Evolutionary conservation across 176 grass and related monocot species (phyloP).

Genomic region (Oryza meyeriana): DNA sequence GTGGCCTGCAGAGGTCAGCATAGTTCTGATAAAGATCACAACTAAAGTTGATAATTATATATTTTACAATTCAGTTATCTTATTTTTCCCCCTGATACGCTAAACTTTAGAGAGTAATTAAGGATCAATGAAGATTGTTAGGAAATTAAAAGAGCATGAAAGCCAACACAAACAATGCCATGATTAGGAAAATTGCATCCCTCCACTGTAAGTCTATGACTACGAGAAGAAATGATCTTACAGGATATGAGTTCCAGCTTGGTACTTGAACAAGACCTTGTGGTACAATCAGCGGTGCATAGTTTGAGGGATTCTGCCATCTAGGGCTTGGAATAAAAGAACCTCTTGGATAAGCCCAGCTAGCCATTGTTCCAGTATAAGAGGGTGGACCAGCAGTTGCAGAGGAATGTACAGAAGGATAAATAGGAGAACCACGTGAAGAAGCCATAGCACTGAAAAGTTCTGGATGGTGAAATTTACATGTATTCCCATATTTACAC

Average conservation of each 20-base stretch:
- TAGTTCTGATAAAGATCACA: neutral
- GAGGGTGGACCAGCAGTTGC: slow-evolving; percentile 56
- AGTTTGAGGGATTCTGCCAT: slow-evolving; percentile 94
- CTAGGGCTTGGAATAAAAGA: slow-evolving; percentile 92
- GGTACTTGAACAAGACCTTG: slow-evolving; percentile 91
- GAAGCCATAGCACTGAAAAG: slow-evolving; percentile 66
- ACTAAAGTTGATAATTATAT: slow-evolving; percentile 1
- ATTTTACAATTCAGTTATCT: neutral
- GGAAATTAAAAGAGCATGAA: neutral
- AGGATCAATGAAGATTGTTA: neutral
- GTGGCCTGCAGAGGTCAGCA: neutral
- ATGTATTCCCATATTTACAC: slow-evolving; percentile 99
- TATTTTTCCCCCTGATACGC: neutral
- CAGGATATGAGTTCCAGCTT: slow-evolving; percentile 83
- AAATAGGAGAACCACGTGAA: slow-evolving; percentile 69
- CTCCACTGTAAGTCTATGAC: neutral
- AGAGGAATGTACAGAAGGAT: slow-evolving; percentile 88
- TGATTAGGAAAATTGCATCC: neutral
- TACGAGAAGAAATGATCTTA: slow-evolving; percentile 49
- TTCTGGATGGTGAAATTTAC: slow-evolving; percentile 99
- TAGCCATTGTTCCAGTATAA: slow-evolving; percentile 69
- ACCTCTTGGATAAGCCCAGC: slow-evolving; percentile 80
- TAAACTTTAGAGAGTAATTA: neutral
- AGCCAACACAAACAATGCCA: neutral
- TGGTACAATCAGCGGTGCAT: slow-evolving; percentile 83